Evolutionary conservation across 1,139 yeast genomes (phyloP).

Genomic region (Diutina ranongensis): DNA sequence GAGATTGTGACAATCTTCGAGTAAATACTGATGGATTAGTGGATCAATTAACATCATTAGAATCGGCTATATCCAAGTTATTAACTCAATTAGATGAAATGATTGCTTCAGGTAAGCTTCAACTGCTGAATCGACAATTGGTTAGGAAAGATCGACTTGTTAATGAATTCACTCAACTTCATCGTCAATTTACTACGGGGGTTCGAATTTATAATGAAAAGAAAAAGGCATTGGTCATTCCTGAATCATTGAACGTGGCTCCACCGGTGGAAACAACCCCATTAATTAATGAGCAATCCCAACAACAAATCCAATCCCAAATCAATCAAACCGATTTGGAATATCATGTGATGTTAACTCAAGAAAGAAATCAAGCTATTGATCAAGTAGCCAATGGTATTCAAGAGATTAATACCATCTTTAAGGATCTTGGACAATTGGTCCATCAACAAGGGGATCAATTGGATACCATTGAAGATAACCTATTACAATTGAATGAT

Average conservation of each 20-base stretch:
- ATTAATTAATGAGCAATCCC: conserved; percentile 10
- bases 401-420: conserved; percentile 72
- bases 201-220: conserved; percentile 22
- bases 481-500: conserved; percentile 50
- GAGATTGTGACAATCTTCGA: conserved; percentile 37
- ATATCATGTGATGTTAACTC: conserved; percentile 55
- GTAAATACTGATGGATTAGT: conserved; percentile 23
- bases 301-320: conserved; percentile 21
- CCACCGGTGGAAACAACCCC: conserved; percentile 25
- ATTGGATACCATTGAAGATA: conserved; percentile 73
- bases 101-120: conserved; percentile 14
- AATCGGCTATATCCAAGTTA: conserved; percentile 17
- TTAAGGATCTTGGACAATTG: conserved; percentile 65
- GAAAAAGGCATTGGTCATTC: too few species aligned
- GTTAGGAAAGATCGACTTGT: conserved; percentile 30
- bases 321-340: conserved; percentile 55
- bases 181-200: conserved; percentile 22
- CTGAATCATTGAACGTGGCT: too few species aligned
- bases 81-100: conserved; percentile 10
- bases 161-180: conserved; percentile 26
- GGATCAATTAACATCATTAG: conserved; percentile 14
- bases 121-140: conserved; percentile 25
- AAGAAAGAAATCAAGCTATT: conserved; percentile 66
- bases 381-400: conserved; percentile 66
- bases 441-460: conserved; percentile 80